Base-by-base conservation (phyloP, 768 basidiomycete genomes). In the Rickenella mellea region DNA sequence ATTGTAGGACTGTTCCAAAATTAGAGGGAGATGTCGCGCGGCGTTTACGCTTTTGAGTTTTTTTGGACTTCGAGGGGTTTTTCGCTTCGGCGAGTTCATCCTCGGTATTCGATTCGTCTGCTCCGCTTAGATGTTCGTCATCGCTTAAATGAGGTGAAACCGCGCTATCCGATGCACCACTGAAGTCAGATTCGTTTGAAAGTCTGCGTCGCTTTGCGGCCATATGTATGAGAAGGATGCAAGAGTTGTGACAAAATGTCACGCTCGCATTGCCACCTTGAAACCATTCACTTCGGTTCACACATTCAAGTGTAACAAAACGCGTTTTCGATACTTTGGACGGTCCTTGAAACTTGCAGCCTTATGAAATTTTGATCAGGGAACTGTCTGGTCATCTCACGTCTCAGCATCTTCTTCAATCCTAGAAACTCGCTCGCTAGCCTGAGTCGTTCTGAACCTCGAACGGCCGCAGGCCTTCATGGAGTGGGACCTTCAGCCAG, bases 11-110 rank as follows among this genome's bases (percentile, higher is more conserved):
- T 35, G 73, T 69, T 46, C 85, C 88, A 53, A 91, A 91, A 42
- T 74, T 74, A 24, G 77, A 72, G 14, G 81, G 70, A 43, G 74
- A 77, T 5, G 85, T 85, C 19, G 88, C 88, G 43, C 88, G 69
- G 25, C 83, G 72, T 69, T 89, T 91, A 51, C 88, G 74, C 60
- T 91, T 91, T 40, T 74, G 62, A 0, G 87, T 91, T 59, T 87
- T 81, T 43, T 73, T 78, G 12, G 87, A 89, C 59, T 88, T 89
- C 19, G 9, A 22, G 54, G 62, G 56, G 32, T 57, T 61, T 51
- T 76, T 73, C 40, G 73, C 56, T 3, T 62, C 63, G 12, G 68
- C 69, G 38, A 85, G 76, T 54, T 86, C 81, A 50, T 82, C 80
- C 7, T 76, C 78, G 15, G 77, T 80, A 51, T 79, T 70, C 15